phyloP scores from a whole-genome alignment of 2,329 filamentous ascomycete genomes.

The Lecanicillium sp. region DNA sequence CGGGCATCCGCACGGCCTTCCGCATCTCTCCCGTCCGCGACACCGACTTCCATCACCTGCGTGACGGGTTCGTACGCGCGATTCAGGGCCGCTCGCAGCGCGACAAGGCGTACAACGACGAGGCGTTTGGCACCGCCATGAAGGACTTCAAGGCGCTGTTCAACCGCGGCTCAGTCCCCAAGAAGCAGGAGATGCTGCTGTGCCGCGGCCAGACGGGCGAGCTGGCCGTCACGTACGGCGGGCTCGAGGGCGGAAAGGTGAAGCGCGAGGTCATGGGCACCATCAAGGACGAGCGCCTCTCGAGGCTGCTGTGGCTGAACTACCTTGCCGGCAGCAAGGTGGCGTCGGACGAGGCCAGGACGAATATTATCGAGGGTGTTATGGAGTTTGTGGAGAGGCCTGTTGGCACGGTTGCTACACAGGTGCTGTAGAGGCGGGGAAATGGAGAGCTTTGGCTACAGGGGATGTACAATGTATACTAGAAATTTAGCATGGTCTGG shows the following conservation, averaged over 20 bases:
- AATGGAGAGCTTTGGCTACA: no score
- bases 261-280: constrained; percentile 55
- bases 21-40: constrained; percentile 85
- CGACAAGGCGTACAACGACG: constrained; percentile 54
- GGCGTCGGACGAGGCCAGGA: constrained; percentile 72
- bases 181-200: constrained; percentile 70
- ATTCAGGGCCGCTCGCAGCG: constrained; percentile 66
- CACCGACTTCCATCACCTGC: constrained; percentile 87
- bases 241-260: constrained; percentile 42
- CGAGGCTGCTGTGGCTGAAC: constrained; percentile 77
- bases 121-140: constrained; percentile 68
- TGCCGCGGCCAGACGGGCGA: constrained; percentile 57
- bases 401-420: constrained; percentile 76
- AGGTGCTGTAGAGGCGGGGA: constrained; percentile 45
- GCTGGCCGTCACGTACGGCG: constrained; percentile 63
- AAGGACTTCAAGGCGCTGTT: constrained; percentile 76
- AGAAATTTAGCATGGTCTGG: no score
- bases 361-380: constrained; percentile 78
- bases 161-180: constrained; percentile 70
- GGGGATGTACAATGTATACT: no score
- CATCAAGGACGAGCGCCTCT: constrained; percentile 72
- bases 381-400: constrained; percentile 84
- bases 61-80: constrained; percentile 84
- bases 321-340: constrained; percentile 84
- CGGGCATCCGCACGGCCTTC: constrained; percentile 67